Evolutionary conservation across 371 early-diverging fungal species (phyloP).

Genomic region (Enterospora canceri): DNA sequence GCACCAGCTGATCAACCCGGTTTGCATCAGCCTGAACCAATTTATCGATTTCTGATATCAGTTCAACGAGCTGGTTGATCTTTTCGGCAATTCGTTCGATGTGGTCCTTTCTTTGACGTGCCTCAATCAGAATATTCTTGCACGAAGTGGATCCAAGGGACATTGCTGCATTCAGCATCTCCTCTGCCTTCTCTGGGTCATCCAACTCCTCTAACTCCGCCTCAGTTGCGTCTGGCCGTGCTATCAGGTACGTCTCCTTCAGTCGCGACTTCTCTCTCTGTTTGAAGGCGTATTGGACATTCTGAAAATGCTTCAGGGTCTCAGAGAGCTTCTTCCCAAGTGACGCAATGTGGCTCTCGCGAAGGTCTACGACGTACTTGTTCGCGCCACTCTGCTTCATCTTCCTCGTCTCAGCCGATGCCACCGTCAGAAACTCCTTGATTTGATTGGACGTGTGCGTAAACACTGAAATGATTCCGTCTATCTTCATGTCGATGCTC

Average conservation of each 20-base stretch:
- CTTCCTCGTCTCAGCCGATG: constrained; percentile 9
- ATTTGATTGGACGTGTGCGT: constrained; percentile 17
- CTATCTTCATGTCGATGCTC: constrained; percentile 29
- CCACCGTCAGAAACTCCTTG: constrained; percentile 22
- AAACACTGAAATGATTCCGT: constrained; percentile 37
- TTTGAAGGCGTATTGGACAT: constrained; percentile 29
- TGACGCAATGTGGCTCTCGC: constrained; percentile 37
- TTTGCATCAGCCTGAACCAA: constrained; percentile 29
- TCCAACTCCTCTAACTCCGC: constrained; percentile 45
- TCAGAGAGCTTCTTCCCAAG: constrained; percentile 42
- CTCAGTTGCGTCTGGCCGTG: constrained; percentile 54
- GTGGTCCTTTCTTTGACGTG: constrained; percentile 45
- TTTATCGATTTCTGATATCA: constrained; percentile 49
- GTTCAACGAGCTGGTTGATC: constrained; percentile 44
- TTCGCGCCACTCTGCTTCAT: constrained; percentile 15
- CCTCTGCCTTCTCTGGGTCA: constrained; percentile 15
- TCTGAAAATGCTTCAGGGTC: constrained; percentile 36
- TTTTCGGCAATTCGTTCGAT: constrained; percentile 45
- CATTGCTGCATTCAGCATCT: constrained; percentile 44
- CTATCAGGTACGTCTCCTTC: constrained; percentile 51
- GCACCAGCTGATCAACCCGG: constrained; percentile 46
- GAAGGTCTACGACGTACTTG: constrained; percentile 18
- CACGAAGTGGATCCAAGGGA: constrained; percentile 34
- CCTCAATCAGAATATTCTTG: constrained; percentile 35
- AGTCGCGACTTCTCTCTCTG: constrained; percentile 49